Evolutionary conservation across 176 grass and related monocot genomes (phyloP), one percentile per base, ranked within the genome.

Genomic region (Lolium multiflorum): DNA sequence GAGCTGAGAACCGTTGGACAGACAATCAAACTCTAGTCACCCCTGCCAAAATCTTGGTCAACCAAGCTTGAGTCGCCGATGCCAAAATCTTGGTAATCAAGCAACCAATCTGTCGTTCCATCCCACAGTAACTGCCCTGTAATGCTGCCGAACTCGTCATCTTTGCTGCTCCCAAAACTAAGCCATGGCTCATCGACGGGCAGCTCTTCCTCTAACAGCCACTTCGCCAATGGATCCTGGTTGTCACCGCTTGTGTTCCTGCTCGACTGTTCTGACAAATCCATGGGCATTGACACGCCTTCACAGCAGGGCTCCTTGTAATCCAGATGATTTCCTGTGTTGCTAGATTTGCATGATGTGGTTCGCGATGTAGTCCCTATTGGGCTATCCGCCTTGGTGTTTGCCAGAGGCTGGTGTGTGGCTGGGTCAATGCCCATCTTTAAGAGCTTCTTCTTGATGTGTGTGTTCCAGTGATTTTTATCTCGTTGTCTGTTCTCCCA

Each of bases 381-480:
- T 44, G n/a, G 80, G 21, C 25, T 68, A 56, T 58, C 43, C 24
- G 3, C 47, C 43, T 67, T 91, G 31, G 22, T 71, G 48, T 73
- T 80, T 56, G 21, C 4, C 41, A 96, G 57, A 75, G 80, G 89
- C 71, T 93, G 59, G 52, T 93, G 94, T 0, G 94, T 96, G 44
- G 84, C 81, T 0, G 94, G 94, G 90, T 96, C 87, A 5, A 96
- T 83, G 11, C 94, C 91, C 89, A 93, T 91, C 71, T 83, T 93
- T 71, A 95, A 7, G 22, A 97, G 90, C 86, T 94, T 97, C 81
- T 94, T 97, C 78, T 97, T 97, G 61, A 94, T 91, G 83, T 94
- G 92, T 3, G 92, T 94, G 83, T 97, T 94, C 95, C 95, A 97
- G 75, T 92, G 90, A 81, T 97, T 78, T 97, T 97, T 82, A 97